phyloP scores from a whole-genome alignment of 2,329 filamentous ascomycete species.

The Beauveria australis region DNA sequence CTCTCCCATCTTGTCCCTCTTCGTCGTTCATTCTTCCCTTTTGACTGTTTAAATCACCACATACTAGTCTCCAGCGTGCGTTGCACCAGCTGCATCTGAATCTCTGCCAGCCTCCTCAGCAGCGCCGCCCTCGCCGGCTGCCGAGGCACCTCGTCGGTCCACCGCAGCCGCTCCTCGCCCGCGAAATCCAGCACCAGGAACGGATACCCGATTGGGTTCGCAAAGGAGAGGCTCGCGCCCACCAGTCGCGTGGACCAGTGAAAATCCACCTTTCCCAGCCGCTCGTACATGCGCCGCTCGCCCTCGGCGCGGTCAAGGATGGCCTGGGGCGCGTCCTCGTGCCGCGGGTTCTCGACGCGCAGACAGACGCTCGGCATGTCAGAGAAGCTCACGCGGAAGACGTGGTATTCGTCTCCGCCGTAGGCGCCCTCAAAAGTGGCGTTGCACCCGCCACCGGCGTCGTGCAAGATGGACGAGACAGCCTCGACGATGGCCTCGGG shows the following conservation, averaged over 20 bases:
- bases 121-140: not conserved
- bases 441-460: not conserved
- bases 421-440: not conserved
- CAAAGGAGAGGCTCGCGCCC: not conserved
- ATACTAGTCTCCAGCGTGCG: not conserved
- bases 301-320: not conserved
- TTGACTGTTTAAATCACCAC: not conserved
- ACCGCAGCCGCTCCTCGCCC: not conserved
- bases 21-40: not conserved
- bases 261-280: not conserved
- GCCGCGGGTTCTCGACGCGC: not conserved
- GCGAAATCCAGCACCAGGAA: constrained; percentile 4
- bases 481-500: not conserved
- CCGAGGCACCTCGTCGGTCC: not conserved
- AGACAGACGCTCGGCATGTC: not conserved
- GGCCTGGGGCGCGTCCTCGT: not conserved
- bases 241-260: not conserved
- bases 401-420: not conserved
- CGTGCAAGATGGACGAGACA: not conserved
- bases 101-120: not conserved
- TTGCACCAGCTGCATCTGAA: not conserved
- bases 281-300: not conserved
- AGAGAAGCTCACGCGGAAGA: not conserved
- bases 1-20: not conserved
- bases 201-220: constrained; percentile 1